Evolutionary conservation across 805 yeast genomes (phyloP).

Genomic region (Hagleromyces aurorensis): DNA sequence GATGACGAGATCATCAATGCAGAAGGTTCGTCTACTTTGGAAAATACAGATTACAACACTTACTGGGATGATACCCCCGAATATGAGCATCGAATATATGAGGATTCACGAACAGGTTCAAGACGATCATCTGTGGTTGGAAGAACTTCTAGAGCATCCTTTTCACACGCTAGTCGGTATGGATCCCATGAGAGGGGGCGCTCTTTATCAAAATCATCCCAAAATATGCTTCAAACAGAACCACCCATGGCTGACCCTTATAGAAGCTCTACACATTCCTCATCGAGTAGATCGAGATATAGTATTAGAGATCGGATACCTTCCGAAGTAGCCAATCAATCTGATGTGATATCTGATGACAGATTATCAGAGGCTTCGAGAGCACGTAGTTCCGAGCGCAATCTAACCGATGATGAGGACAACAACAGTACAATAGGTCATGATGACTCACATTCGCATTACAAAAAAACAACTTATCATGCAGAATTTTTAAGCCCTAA

Average conservation of each 20-base stretch:
- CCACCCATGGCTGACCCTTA: conserved; percentile 6
- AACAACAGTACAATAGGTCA: conserved; percentile 16
- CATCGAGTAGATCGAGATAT: conserved; percentile 32
- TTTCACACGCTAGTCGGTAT: conserved; percentile 10
- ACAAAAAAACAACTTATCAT: conserved; percentile 25
- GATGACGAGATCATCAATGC: conserved; percentile 78
- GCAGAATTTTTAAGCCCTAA: conserved; percentile 28
- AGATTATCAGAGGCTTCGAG: conserved; percentile 18
- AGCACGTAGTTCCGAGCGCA: conserved; percentile 14
- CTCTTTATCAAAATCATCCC: conserved; percentile 12
- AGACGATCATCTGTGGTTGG: conserved; percentile 22
- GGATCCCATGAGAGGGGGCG: conserved; percentile 17
- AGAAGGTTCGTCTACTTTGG: conserved; percentile 77
- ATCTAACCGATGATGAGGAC: conserved; percentile 17
- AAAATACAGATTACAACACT: conserved; percentile 65
- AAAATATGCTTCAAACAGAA: conserved; percentile 7
- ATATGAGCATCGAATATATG: conserved; percentile 39
- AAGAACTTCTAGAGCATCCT: conserved; percentile 16
- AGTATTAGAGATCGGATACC: conserved; percentile 34
- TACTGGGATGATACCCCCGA: conserved; percentile 52
- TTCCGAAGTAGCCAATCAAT: conserved; percentile 29
- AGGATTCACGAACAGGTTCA: conserved; percentile 22
- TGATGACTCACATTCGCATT: conserved; percentile 14
- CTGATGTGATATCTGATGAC: conserved; percentile 30
- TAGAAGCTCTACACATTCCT: conserved; percentile 25